Base-by-base conservation (phyloP, 495 filamentous ascomycete species). In the Jackrogersella minutella region DNA sequence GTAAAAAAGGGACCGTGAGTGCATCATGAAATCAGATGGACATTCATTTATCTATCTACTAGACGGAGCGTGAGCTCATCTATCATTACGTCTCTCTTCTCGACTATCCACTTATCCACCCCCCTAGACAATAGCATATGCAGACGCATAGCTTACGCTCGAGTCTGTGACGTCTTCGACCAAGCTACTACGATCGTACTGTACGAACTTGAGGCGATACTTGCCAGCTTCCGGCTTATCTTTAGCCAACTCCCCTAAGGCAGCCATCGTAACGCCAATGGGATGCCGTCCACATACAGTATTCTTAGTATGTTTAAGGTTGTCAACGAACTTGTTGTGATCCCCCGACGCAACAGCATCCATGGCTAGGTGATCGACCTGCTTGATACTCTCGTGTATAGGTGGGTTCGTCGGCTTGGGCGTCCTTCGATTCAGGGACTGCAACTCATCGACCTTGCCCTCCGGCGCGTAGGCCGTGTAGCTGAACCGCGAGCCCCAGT, bases 211-310 rank as follows among this genome's bases (percentile, higher is more conserved):
- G 76, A 97, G 97, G 46, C 73, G 85, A 28, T 87, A 86, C 72
- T 84, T 83, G 24, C 79, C 79, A 11, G 68, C 71, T 7, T 71
- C 76, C 22, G 72, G 73, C 10, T 72, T 68, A 13, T 72, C 77
- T 40, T 77, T 68, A 2, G 75, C 64, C 57, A 90, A 70, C 37
- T 74, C 74, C 77, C 97, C 93, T 60, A 97, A 73, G 0, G 88
- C 93, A 1, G 93, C 93, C 91, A 99, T 92, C 9, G 96, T 84
- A 10, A 99, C 89, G 0, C 96, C 93, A 68, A 99, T 98, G 0
- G 95, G 95, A 82, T 99, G 96, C 39, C 93, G 81, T 49, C 95
- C 95, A 68, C 95, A 99, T 26, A 99, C 92, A 0, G 95, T 97
- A 69, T 99, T 99, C 31, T 85, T 87, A 0, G 93, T 98, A 34